Base-by-base conservation (phyloP, 495 filamentous ascomycete genomes). In the Tuber indicum region DNA sequence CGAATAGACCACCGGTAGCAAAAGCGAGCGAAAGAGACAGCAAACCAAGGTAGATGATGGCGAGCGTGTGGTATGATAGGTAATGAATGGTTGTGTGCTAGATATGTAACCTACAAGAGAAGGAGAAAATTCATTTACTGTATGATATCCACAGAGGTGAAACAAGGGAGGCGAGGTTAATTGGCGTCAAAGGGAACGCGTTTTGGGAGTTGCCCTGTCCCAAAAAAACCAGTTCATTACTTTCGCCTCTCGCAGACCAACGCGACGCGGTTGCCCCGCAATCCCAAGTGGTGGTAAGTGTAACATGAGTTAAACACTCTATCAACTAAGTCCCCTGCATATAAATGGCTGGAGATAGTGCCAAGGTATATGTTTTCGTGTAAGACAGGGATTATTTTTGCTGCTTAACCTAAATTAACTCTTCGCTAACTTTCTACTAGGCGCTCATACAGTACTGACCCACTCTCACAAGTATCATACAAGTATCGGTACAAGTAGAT, bases 1-100 rank as follows among this genome's bases (percentile, higher is more conserved):
- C n/a, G 26, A 36, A 66, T 66, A 66, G 32, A 66, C 32, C 19
- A 47, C 45, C 45, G 12, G 45, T 17, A 32, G 58, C 70, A 79
- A 71, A 79, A 71, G 76, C 69, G 70, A 79, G 58, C 58, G 12
- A 62, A 14, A 14, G 46, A 62, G 69, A 49, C 47, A 36, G 62
- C 36, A 77, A 76, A 76, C 42, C n/a, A 66, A 78, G 72, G 44
- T n/a, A 36, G 58, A 66, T 66, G 58, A 66, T 66, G 32, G 26
- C 58, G 17, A 66, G 58, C 7, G 58, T 16, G 26, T 36, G 26
- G n/a, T 58, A n/a, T 0, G 21, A 26, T 32, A 66, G 26, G 58
- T 19, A 36, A 26, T 32, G 58, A 36, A 26, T 32, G 26, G 58
- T 66, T 66, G 58, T 36, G 58, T 36, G 26, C 12, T 66, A 32